Conservation (phyloP, 1,284 basidiomycete genomes). For the Gomphus sp. region DNA sequence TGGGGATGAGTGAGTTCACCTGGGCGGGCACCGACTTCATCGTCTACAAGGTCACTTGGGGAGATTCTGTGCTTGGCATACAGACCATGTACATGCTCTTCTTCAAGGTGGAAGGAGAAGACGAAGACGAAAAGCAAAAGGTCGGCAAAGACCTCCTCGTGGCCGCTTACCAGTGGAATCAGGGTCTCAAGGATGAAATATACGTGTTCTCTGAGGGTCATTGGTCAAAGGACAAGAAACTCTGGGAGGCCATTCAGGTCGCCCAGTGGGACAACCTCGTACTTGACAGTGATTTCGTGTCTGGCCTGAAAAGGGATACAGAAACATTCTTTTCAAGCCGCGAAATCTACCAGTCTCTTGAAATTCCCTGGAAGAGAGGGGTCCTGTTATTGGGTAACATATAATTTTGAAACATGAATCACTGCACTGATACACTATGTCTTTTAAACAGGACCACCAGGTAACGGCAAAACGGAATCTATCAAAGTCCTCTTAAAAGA, state of each 20-base stretch:
- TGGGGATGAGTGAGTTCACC: conserved; percentile 11
- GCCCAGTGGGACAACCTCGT: conserved; percentile 30
- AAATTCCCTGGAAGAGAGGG: conserved; percentile 33
- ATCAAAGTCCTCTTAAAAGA: conserved; percentile 21
- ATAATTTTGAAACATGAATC: background rate
- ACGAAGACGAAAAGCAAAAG: conserved; percentile 1
- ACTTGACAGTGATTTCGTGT: conserved; percentile 30
- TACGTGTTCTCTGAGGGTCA: conserved; percentile 28
- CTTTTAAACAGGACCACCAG: conserved; percentile 22
- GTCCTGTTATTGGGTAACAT: conserved; percentile 7
- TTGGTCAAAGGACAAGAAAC: conserved; percentile 26
- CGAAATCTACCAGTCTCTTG: conserved; percentile 29
- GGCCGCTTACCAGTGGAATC: conserved; percentile 19
- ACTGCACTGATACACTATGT: background rate
- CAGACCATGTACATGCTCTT: conserved; percentile 16
- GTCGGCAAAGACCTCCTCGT: conserved; percentile 21
- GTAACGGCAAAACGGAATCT: conserved; percentile 22
- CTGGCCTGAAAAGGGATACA: conserved; percentile 27
- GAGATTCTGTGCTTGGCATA: too few species aligned
- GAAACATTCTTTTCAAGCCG: conserved; percentile 32
- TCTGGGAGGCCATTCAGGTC: conserved; percentile 30
- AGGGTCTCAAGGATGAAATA: conserved; percentile 25
- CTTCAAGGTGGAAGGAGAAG: conserved; percentile 14
- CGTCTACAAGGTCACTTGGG: conserved; percentile 18
- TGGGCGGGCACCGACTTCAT: conserved; percentile 14